These are phyloP conservation scores for Salvia splendens DNA, from an alignment of 257 asterid genomes.

Conservation along the genomic window DNA sequence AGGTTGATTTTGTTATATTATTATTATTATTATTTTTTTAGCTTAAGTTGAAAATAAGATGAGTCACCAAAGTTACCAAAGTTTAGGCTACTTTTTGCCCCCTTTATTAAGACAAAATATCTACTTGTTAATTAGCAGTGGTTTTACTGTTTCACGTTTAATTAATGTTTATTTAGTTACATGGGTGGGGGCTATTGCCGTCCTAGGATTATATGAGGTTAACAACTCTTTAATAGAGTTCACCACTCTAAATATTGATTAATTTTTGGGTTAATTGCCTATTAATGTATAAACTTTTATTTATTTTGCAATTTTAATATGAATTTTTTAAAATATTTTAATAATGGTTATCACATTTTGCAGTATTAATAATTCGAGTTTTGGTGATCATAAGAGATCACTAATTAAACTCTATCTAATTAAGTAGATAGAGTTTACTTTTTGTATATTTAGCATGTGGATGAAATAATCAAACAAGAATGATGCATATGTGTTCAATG, in stretches of 20 bases:
- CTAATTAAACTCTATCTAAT: too few species aligned
- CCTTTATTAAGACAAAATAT: constrained; percentile 32
- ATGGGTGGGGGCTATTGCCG: not conserved
- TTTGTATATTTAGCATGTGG: too few species aligned
- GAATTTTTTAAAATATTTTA: too few species aligned
- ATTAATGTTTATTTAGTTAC: not conserved
- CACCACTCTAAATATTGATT: too few species aligned
- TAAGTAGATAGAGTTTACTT: too few species aligned
- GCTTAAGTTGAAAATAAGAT: constrained; percentile 23
- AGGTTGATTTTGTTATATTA: not conserved
- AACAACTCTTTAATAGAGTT: not conserved
- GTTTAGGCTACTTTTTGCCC: constrained; percentile 36
- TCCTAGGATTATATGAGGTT: constrained; percentile 4
- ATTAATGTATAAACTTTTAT: too few species aligned
- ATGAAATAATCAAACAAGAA: not conserved
- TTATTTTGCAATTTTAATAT: too few species aligned
- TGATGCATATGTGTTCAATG: not conserved
- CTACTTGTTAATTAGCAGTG: constrained; percentile 21
- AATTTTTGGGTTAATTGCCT: too few species aligned
- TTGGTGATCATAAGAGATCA: too few species aligned
- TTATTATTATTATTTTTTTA: not conserved
- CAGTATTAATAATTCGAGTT: too few species aligned
- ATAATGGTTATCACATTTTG: too few species aligned
- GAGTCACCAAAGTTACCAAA: constrained; percentile 25
- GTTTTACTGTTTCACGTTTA: not conserved